These are phyloP conservation scores for Aureobasidium sp. DNA, from an alignment of 2,329 filamentous ascomycete genomes.

Conservation along the genomic window DNA sequence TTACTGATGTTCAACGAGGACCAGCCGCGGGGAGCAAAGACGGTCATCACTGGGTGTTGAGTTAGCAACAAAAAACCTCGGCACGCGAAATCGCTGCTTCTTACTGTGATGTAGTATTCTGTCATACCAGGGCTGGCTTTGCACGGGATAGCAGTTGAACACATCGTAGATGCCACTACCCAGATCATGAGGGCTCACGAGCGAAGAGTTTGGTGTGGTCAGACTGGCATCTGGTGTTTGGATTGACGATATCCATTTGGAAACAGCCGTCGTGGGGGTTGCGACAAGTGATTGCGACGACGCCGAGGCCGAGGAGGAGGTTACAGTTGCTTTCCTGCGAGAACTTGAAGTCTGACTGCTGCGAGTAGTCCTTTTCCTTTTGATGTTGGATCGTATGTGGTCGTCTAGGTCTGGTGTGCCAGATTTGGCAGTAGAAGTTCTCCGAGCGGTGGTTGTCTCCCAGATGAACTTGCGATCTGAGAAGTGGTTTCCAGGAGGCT, in stretches of 20 bases:
- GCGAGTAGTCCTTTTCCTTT: neutral
- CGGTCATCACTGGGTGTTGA: constrained; percentile 20
- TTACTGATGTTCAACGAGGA: constrained; percentile 24
- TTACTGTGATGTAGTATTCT: constrained; percentile 23
- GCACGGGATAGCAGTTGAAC: constrained; percentile 25
- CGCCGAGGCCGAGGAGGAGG: neutral
- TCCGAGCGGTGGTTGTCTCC: neutral
- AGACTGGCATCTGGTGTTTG: neutral
- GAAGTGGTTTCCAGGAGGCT: neutral
- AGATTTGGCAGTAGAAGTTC: neutral
- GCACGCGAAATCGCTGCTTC: neutral
- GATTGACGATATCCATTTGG: neutral
- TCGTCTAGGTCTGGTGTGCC: neutral
- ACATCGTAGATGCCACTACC: constrained; percentile 19
- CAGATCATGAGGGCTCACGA: constrained; percentile 12
- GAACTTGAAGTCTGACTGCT: neutral
- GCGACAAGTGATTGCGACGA: neutral
- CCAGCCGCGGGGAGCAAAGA: constrained; percentile 28
- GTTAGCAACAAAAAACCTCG: neutral
- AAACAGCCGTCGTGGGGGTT: neutral
- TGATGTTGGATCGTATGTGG: neutral
- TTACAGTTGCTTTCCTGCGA: neutral
- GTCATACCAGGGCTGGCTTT: constrained; percentile 24
- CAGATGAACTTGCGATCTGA: neutral
- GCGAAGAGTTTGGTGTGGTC: neutral